These are phyloP conservation scores for Isatis lusitanica DNA, from an alignment of 441 rosid species.

Conservation along the genomic window DNA sequence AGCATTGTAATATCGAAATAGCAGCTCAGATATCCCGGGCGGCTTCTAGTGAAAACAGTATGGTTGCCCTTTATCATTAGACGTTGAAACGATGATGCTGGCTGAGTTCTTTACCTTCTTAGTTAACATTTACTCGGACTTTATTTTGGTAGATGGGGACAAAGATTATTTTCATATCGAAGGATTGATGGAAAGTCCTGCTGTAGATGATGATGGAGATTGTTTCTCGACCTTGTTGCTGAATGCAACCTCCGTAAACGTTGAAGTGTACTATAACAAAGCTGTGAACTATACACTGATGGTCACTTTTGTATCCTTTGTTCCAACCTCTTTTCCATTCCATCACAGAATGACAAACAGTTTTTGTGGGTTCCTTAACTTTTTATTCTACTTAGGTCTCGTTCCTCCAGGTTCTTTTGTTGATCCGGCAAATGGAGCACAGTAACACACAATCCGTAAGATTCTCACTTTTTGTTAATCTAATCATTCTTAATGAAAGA, in stretches of 20 bases:
- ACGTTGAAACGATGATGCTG: slow-evolving; percentile 3
- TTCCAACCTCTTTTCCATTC: not conserved
- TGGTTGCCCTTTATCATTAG: slow-evolving; percentile 26
- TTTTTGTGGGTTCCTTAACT: slow-evolving; percentile 57
- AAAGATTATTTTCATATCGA: slow-evolving; percentile 75
- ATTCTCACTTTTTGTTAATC: slow-evolving; percentile 20
- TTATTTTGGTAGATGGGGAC: slow-evolving; percentile 62
- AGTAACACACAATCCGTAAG: slow-evolving; percentile 96
- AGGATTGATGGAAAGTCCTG: slow-evolving; percentile 94
- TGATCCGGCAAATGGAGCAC: slow-evolving; percentile 98
- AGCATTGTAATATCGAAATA: slow-evolving; percentile 93
- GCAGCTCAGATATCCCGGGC: slow-evolving; percentile 79
- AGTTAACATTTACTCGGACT: not conserved
- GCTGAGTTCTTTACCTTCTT: not conserved
- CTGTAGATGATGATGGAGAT: slow-evolving; percentile 89
- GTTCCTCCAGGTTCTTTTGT: slow-evolving; percentile 89
- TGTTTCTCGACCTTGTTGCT: slow-evolving; percentile 86
- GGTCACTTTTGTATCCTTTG: slow-evolving; percentile 99
- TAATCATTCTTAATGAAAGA: not conserved
- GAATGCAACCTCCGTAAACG: slow-evolving; percentile 90
- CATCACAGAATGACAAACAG: not conserved
- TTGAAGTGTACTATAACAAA: slow-evolving; percentile 93
- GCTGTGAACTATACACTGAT: slow-evolving; percentile 98
- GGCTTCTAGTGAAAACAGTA: slow-evolving; percentile 53
- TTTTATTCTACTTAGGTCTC: slow-evolving; percentile 60